Base-by-base conservation (phyloP, 306 rosid genomes). In the Prunus salicina region DNA sequence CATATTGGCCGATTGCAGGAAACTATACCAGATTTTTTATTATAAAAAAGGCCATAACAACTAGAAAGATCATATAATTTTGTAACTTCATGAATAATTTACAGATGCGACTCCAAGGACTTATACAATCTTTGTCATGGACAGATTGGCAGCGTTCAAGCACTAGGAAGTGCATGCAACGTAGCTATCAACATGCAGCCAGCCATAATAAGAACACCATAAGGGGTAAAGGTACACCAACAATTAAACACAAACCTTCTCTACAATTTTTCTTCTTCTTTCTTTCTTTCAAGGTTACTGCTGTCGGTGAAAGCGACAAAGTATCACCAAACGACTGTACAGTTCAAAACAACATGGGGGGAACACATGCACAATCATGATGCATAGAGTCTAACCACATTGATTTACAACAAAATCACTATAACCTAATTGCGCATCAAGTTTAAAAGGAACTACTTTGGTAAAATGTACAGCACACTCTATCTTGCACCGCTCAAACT, bases 401-500 rank as follows among this genome's bases (percentile, higher is more conserved):
- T 25, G 56, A 15, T 14, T 24, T 24, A 46, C 61, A 27, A 51
- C n/a, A 69, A 16, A 69, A 46, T 22, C 10, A 0, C 56, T 14
- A 43, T 11, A 27, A 58, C 9, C 47, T 41, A 9, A 15, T 7
- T 49, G 27, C 5, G 24, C 11, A 24, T 18, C 19, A 45, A 60
- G 6, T 14, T 11, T 4, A 27, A 61, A 60, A 18, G 11, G 11
- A 45, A 1, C 19, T 60, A 2, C 10, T 25, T 6, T 10, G 7
- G 12, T 57, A 74, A 84, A 80, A 75, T 93, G 79, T 89, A 50
- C 46, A 63, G 97, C 90, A 82, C 84, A 87, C 60, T 88, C 98
- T 82, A 88, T 90, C 97, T 86, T 82, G 87, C 58, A 86, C 91
- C 77, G 69, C 83, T 56, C 76, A 85, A 80, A 78, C 92, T 88